Evolutionary conservation across 768 basidiomycete species (phyloP).

Genomic region (Lentinula boryana): DNA sequence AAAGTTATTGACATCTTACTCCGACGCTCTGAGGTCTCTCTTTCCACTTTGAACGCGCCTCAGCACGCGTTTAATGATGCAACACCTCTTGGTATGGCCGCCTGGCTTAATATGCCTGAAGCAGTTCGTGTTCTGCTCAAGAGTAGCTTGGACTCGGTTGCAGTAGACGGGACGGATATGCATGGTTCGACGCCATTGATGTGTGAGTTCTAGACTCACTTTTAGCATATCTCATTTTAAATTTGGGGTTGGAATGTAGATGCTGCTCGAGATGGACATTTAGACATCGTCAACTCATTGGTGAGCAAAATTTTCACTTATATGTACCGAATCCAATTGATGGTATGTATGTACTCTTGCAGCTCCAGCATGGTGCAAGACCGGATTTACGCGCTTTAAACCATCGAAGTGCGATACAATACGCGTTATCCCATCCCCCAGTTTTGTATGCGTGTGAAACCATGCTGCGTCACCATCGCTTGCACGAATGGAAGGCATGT

Average conservation of each 20-base stretch:
- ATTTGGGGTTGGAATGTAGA: constrained; percentile 35
- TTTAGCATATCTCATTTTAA: constrained; percentile 2
- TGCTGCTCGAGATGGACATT: constrained; percentile 67
- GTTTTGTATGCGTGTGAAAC: constrained; percentile 69
- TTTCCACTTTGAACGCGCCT: constrained; percentile 71
- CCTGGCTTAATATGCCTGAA: constrained; percentile 65
- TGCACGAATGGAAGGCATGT: constrained; percentile 55
- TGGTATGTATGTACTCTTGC: constrained; percentile 1
- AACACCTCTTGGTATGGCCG: constrained; percentile 72
- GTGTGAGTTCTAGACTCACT: constrained; percentile 49
- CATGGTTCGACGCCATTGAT: constrained; percentile 78
- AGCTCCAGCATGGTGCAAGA: constrained; percentile 67
- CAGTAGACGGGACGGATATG: constrained; percentile 69
- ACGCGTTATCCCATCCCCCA: constrained; percentile 53
- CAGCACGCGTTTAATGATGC: constrained; percentile 66
- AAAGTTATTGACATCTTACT: constrained; percentile 51
- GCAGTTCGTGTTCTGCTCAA: constrained; percentile 63
- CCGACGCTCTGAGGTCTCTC: constrained; percentile 50
- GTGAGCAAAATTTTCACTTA: constrained; percentile 31
- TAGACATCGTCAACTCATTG: constrained; percentile 61
- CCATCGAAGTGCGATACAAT: constrained; percentile 67
- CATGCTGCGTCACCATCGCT: constrained; percentile 53
- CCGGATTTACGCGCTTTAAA: constrained; percentile 71
- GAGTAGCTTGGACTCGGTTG: constrained; percentile 51
- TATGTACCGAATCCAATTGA: constrained; percentile 4